These are phyloP conservation scores for Raffaelea arxii DNA, from an alignment of 2,329 filamentous ascomycete genomes.

Conservation along the genomic window DNA sequence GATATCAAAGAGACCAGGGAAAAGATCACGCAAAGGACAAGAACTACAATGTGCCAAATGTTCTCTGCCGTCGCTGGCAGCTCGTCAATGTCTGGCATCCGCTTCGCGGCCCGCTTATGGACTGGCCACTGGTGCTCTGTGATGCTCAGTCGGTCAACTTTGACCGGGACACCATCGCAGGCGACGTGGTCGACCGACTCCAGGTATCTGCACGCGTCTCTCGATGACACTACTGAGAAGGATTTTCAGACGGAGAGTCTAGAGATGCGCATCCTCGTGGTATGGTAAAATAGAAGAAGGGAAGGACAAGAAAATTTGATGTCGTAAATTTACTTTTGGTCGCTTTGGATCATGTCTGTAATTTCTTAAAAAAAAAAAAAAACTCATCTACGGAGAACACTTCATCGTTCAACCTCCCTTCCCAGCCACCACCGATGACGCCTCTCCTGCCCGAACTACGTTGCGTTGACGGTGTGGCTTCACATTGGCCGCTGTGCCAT, in stretches of 20 bases:
- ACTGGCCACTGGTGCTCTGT: constrained; percentile 15
- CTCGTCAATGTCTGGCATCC: constrained; percentile 15
- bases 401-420: background rate
- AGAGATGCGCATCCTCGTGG: constrained; percentile 12
- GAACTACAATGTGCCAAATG: too few relatives aligned
- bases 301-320: background rate
- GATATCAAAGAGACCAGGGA: too few relatives aligned
- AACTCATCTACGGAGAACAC: background rate
- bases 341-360: background rate
- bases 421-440: background rate
- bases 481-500: constrained; percentile 8
- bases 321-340: background rate
- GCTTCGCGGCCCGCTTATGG: constrained; percentile 12
- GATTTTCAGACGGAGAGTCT: constrained; percentile 11
- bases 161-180: constrained; percentile 13
- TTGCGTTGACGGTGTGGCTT: background rate
- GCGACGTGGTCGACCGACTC: constrained; percentile 14
- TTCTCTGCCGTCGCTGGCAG: constrained; percentile 5
- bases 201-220: constrained; percentile 11
- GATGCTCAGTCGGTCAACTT: constrained; percentile 14
- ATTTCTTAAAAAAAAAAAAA: background rate
- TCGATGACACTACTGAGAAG: constrained; percentile 8
- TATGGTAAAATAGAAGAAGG: constrained; percentile 6
- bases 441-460: background rate
- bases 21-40: too few relatives aligned